These are phyloP conservation scores for Lecanicillium sp. DNA, from an alignment of 2,329 filamentous ascomycete species.

Conservation along the genomic window DNA sequence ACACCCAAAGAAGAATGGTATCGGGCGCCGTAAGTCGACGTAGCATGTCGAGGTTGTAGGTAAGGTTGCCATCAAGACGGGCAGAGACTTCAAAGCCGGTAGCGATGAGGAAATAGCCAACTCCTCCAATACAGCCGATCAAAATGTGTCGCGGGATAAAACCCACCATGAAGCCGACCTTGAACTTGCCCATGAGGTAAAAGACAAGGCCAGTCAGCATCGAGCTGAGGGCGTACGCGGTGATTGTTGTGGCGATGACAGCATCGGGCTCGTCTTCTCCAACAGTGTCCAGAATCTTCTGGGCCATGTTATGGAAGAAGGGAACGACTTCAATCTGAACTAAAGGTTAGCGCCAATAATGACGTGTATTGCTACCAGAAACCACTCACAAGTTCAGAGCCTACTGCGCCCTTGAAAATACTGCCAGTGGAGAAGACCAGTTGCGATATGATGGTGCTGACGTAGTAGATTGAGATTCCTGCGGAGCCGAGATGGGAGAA, in stretches of 20 bases:
- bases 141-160: constrained; percentile 96
- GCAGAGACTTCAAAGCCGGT: constrained; percentile 94
- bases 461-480: constrained; percentile 97
- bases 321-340: constrained; percentile 86
- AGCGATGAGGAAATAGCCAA: constrained; percentile 87
- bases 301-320: constrained; percentile 98
- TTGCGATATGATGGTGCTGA: constrained; percentile 93
- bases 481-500: constrained; percentile 84
- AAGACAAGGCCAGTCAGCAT: constrained; percentile 88
- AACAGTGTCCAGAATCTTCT: constrained; percentile 71
- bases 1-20: constrained; percentile 74
- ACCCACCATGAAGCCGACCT: constrained; percentile 84
- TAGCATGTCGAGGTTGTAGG: constrained; percentile 72
- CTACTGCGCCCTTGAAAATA: constrained; percentile 82
- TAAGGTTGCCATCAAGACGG: constrained; percentile 74
- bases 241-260: constrained; percentile 89
- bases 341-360: constrained; percentile 11
- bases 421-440: constrained; percentile 82
- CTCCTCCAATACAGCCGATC: constrained; percentile 94
- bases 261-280: constrained; percentile 75
- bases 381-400: constrained; percentile 77
- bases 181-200: constrained; percentile 80
- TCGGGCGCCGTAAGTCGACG: constrained; percentile 64
- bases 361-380: too few relatives aligned
- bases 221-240: constrained; percentile 83